Evolutionary conservation across 306 rosid genomes (phyloP).

Genomic region (Castanea mollissima): DNA sequence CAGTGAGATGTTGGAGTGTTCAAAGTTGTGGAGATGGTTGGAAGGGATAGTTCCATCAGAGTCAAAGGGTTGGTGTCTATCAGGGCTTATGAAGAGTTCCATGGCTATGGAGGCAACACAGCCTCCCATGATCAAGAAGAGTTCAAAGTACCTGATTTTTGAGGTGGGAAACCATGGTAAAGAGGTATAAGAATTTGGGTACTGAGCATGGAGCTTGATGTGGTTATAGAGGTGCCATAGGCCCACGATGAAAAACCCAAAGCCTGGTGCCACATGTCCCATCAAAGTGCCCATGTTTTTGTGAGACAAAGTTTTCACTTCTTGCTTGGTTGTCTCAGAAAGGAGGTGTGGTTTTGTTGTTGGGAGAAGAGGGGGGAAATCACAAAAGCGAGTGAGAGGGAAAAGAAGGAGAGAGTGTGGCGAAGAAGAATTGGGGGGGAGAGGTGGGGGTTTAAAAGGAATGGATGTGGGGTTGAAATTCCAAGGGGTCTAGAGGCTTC

Average conservation of each 20-base stretch:
- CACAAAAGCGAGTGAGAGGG: background rate
- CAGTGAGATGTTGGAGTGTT: conserved; percentile 70
- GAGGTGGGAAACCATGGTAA: conserved; percentile 70
- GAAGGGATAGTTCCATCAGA: conserved; percentile 74
- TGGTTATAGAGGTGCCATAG: conserved; percentile 87
- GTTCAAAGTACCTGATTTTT: conserved; percentile 56
- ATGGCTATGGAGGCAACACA: conserved; percentile 51
- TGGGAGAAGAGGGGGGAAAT: background rate
- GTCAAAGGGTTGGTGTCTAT: conserved; percentile 67
- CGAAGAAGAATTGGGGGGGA: background rate
- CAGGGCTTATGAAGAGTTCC: conserved; percentile 78
- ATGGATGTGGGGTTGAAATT: background rate
- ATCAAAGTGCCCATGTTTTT: conserved; percentile 61
- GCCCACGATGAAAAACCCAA: conserved; percentile 68
- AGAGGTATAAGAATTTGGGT: conserved; percentile 41
- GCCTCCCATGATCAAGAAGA: conserved; percentile 47
- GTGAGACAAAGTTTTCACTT: background rate
- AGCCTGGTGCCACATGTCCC: conserved; percentile 84
- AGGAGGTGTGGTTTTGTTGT: background rate
- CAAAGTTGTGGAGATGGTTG: conserved; percentile 82
- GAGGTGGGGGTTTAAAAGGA: background rate
- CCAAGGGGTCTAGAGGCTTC: conserved; percentile 17
- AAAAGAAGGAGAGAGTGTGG: background rate
- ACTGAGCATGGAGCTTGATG: conserved; percentile 53
- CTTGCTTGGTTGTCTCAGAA: background rate